Conservation (phyloP, 257 asterid species). For the Solanum gandarillasii region DNA sequence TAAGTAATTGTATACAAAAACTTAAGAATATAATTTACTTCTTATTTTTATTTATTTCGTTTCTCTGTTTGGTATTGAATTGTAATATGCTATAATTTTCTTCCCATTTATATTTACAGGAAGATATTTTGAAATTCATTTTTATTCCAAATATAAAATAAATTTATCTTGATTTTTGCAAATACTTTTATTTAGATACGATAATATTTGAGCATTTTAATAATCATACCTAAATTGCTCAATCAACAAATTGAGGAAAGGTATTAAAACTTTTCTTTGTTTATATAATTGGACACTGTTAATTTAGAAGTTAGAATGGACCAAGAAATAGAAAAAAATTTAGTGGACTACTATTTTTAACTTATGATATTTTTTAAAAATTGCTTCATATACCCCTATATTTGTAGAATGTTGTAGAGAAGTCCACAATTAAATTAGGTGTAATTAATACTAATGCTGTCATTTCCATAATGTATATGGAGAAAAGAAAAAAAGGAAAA, state of each 20-base stretch:
- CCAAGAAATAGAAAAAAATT: background rate
- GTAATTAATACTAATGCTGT: slow-evolving; percentile 15
- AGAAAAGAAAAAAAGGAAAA: background rate
- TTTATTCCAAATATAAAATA: background rate
- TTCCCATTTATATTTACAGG: background rate
- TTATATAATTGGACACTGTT: background rate
- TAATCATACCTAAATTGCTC: background rate
- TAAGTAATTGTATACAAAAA: background rate
- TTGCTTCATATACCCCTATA: background rate
- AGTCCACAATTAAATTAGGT: background rate
- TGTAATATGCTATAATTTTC: too few relatives aligned
- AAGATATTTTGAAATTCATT: background rate
- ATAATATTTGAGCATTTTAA: background rate
- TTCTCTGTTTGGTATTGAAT: background rate
- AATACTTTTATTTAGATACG: background rate
- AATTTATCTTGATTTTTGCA: background rate
- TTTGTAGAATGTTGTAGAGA: background rate
- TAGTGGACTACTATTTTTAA: background rate
- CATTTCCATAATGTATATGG: slow-evolving; percentile 3
- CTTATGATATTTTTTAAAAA: background rate
- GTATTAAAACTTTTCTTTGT: background rate
- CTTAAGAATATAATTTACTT: background rate
- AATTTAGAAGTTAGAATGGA: background rate
- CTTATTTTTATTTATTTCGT: background rate
- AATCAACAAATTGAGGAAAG: background rate